Evolutionary conservation across 108 stramenopile species (phyloP).

Genomic region (Schizochytrium sp.): DNA sequence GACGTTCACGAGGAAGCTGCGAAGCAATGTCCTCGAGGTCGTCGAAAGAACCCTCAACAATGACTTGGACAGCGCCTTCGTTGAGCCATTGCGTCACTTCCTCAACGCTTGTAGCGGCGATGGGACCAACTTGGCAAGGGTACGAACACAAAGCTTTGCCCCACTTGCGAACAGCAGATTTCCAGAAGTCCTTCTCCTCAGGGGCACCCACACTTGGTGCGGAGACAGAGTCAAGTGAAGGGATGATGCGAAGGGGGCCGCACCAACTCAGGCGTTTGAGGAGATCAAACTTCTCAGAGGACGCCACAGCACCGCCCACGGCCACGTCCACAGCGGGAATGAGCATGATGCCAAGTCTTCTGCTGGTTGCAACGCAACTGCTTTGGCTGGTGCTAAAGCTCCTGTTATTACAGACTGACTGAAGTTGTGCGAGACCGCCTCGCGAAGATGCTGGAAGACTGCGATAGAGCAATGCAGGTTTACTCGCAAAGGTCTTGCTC

Average conservation of each 20-base stretch:
- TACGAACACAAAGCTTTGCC: constrained; percentile 9
- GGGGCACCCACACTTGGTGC: not conserved
- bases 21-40: not conserved
- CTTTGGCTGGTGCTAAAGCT: too few species aligned
- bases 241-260: not conserved
- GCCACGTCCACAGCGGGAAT: not conserved
- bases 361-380: too few species aligned
- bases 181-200: constrained; percentile 11
- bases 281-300: not conserved
- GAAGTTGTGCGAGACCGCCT: too few species aligned
- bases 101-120: not conserved
- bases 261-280: not conserved
- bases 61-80: constrained; percentile 25
- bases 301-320: not conserved
- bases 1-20: constrained; percentile 4
- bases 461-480: too few species aligned
- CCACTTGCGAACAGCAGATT: not conserved
- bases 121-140: constrained; percentile 40
- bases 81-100: constrained; percentile 50
- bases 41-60: not conserved
- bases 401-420: too few species aligned
- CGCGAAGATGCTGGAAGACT: too few species aligned
- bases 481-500: too few species aligned
- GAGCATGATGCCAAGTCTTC: not conserved
- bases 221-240: not conserved